Conservation (phyloP, 1,284 basidiomycete species). For the Ceratobasidium sp. region DNA sequence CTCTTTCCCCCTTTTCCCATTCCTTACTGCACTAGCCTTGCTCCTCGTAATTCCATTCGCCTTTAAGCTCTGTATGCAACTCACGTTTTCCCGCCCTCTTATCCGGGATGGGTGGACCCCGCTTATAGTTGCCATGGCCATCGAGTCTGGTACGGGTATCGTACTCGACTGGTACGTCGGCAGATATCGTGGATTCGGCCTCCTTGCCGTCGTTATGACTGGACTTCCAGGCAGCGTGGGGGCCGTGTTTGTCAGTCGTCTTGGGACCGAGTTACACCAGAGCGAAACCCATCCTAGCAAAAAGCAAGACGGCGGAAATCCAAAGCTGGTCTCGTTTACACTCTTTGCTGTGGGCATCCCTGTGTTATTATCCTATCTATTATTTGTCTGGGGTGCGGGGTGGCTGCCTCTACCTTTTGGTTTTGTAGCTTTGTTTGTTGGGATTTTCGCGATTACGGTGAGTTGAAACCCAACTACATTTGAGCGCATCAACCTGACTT, state of each 20-base stretch:
- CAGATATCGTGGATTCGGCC: slow-evolving; percentile 84
- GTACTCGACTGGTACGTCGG: slow-evolving; percentile 90
- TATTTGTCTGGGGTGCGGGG: slow-evolving; percentile 66
- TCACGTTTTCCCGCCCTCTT: slow-evolving; percentile 58
- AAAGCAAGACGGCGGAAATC: slow-evolving; percentile 1
- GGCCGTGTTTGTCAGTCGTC: slow-evolving; percentile 88
- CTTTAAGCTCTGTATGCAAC: slow-evolving; percentile 62
- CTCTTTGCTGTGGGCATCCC: slow-evolving; percentile 78
- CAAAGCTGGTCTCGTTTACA: slow-evolving; percentile 51
- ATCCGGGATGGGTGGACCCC: slow-evolving; percentile 89
- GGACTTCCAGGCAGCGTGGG: slow-evolving; percentile 91
- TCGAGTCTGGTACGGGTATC: slow-evolving; percentile 89
- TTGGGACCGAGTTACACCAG: slow-evolving; percentile 81
- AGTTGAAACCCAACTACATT: slow-evolving; percentile 47
- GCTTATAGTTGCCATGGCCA: slow-evolving; percentile 89
- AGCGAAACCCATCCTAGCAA: slow-evolving; percentile 52
- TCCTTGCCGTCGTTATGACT: slow-evolving; percentile 88
- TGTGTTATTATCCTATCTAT: slow-evolving; percentile 75
- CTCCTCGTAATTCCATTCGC: slow-evolving; percentile 49
- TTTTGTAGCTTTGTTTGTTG: slow-evolving; percentile 68
- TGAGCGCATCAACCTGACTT: background rate
- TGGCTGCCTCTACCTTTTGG: slow-evolving; percentile 76
- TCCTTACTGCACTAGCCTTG: slow-evolving; percentile 53
- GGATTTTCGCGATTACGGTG: slow-evolving; percentile 78
- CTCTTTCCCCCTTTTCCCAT: slow-evolving; percentile 66